Conservation (phyloP, 805 yeast species). For the Yarrowia yakushimensis region DNA sequence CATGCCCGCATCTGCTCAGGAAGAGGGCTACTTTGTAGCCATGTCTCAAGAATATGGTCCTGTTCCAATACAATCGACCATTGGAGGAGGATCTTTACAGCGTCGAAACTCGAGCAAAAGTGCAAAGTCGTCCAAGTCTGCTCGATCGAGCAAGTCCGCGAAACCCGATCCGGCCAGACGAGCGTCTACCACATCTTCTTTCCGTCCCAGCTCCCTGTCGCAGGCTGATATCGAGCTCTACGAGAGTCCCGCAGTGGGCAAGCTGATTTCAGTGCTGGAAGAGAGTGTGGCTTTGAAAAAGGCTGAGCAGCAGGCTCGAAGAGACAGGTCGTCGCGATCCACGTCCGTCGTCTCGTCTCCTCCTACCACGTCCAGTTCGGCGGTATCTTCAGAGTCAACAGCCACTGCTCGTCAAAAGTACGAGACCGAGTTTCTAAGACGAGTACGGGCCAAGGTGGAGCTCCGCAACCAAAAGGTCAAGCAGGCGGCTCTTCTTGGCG, state of each 20-base stretch:
- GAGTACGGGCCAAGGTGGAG: not conserved
- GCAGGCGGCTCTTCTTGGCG: constrained; percentile 1
- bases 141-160: not conserved
- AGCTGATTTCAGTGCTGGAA: constrained; percentile 1
- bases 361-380: not conserved
- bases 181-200: not conserved
- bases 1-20: not conserved
- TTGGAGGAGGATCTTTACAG: not conserved
- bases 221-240: not conserved
- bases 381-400: not conserved
- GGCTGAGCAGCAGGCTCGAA: not conserved
- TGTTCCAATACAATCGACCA: not conserved
- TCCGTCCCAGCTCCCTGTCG: not conserved
- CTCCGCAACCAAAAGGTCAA: constrained; percentile 15
- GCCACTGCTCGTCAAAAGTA: not conserved
- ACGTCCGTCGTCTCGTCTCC: not conserved
- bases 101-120: not conserved
- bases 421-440: constrained; percentile 1
- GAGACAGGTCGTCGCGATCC: not conserved
- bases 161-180: not conserved
- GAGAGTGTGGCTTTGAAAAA: not conserved
- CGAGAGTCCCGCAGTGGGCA: not conserved
- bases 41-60: not conserved
- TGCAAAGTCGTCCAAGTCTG: not conserved
- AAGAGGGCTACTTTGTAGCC: not conserved